Evolutionary conservation across 2,329 filamentous ascomycete species (phyloP).

Genomic region (Ambrosiella cleistominuta): DNA sequence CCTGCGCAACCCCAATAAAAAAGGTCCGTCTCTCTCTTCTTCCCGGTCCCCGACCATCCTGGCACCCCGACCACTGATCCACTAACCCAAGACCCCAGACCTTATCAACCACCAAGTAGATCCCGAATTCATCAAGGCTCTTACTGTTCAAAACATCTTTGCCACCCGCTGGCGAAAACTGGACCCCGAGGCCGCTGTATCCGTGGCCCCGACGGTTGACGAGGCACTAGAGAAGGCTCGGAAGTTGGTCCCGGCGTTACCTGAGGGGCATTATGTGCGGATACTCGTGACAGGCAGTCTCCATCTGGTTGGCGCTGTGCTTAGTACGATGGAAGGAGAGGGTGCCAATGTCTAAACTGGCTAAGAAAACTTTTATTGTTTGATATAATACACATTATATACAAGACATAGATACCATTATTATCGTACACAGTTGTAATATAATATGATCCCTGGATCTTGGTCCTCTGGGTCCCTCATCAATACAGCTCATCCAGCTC

Average conservation of each 20-base stretch:
- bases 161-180: slow-evolving; percentile 32
- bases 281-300: slow-evolving; percentile 44
- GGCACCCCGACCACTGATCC: too few species aligned
- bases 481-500: slow-evolving; percentile 8
- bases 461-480: not conserved
- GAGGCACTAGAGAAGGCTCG: slow-evolving; percentile 34
- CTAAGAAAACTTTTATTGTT: too few species aligned
- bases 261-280: slow-evolving; percentile 23
- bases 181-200: slow-evolving; percentile 28
- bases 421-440: not conserved
- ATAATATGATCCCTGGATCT: not conserved
- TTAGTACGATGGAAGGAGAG: slow-evolving; percentile 31
- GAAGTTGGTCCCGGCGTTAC: slow-evolving; percentile 18
- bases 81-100: slow-evolving; percentile 22
- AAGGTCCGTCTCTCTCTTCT: slow-evolving; percentile 17
- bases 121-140: slow-evolving; percentile 31
- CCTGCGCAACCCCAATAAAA: slow-evolving; percentile 22
- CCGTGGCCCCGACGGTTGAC: slow-evolving; percentile 35
- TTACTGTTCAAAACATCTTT: slow-evolving; percentile 35
- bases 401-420: too few species aligned
- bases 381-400: too few species aligned
- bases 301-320: slow-evolving; percentile 40
- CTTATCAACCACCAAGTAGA: slow-evolving; percentile 39
- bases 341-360: slow-evolving; percentile 11
- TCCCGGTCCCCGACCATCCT: too few species aligned